Base-by-base conservation (phyloP, 2,329 filamentous ascomycete species). In the Penicillium expansum region DNA sequence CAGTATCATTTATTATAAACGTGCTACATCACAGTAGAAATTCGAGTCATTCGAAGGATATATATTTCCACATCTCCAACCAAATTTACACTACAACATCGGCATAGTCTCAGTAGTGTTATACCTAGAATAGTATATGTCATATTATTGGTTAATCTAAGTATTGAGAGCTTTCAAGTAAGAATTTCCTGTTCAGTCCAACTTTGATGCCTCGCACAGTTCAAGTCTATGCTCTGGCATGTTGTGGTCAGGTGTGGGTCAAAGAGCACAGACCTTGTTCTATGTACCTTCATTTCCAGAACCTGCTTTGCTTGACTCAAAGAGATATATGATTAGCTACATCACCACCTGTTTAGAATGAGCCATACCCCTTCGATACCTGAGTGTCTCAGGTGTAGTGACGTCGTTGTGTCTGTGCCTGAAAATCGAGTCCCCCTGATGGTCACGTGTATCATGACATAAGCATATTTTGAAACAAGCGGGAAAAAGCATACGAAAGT, bases 401-500 rank as follows among this genome's bases (percentile, higher is more conserved):
- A 51, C 18, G 27, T 51, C 10, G 30, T 13, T 10, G 22, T 11
- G 30, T 18, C 33, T 22, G 35, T 52, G 35, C 48, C 54, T 52
- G 55, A 54, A 54, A 48, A 30, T 24, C 11, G 11, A 52, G 13
- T 54, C 38, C 55, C 48, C 45, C 27, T 29, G 13, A 0, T 18
- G 14, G 29, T 55, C 61, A 62, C 57, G 51, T 64, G 57, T 0
- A 11, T 0, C 7, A 50, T 63, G 53, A 66, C 60, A 63, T 64
- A 66, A 66, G 57, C 58, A 47, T 1, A n/a, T 18, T 20, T 44
- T 41, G 43, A 60, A 62, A 61, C 56, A 58, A 57, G 49, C 33
- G 58, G 55, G 48, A 61, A 62, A 65, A 63, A 52, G 56, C 58
- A 59, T 64, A 60, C 50, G 48, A 57, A 55, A 55, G 39, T 39